A percentile compares a stretch with the other conserved stretches of the same genome.
These are phyloP conservation scores for Piper betle DNA, from an alignment of 164 flowering plant species.

Conservation along the genomic window DNA sequence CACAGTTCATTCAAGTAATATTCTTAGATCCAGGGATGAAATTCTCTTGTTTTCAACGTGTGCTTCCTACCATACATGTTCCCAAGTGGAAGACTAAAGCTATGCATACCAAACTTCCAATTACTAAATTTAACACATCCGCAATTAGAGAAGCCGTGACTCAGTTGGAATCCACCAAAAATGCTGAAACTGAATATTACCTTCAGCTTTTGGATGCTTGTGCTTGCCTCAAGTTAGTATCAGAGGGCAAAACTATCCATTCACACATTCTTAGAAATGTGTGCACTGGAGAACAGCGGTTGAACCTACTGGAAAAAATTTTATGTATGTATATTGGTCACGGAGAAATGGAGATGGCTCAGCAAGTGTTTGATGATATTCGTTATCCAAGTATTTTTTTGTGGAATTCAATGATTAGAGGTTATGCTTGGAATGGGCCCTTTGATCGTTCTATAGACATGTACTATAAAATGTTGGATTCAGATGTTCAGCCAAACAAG, in stretches of 20 bases:
- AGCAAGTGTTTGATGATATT: slow-evolving; percentile 36
- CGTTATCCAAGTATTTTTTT: slow-evolving; percentile 22
- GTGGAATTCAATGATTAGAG: slow-evolving; percentile 55
- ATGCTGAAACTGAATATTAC: slow-evolving; percentile 7
- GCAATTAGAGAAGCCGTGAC: slow-evolving; percentile 7
- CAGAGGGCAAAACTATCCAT: slow-evolving; percentile 33
- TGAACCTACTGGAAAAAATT: slow-evolving; percentile 27
- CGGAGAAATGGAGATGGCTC: slow-evolving; percentile 26
- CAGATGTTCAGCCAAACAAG: slow-evolving; percentile 36
- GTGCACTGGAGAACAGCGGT: slow-evolving; percentile 1
- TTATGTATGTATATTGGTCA: slow-evolving; percentile 25
- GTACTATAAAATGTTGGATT: slow-evolving; percentile 32
- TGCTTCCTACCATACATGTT: no score
- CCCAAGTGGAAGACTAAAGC: no score
- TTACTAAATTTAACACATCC: no score
- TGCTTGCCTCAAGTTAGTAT: slow-evolving; percentile 30
- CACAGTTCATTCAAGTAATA: no score
- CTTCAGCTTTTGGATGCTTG: slow-evolving; percentile 30
- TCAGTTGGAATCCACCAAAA: slow-evolving; percentile 3
- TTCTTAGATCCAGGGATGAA: no score
- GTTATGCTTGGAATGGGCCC: slow-evolving; percentile 60
- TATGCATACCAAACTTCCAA: no score
- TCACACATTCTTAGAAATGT: slow-evolving; percentile 24
- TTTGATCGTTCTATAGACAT: slow-evolving; percentile 29
- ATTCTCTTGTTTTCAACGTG: no score